Conservation (phyloP, 345 rosid genomes). For the Populus nigra region DNA sequence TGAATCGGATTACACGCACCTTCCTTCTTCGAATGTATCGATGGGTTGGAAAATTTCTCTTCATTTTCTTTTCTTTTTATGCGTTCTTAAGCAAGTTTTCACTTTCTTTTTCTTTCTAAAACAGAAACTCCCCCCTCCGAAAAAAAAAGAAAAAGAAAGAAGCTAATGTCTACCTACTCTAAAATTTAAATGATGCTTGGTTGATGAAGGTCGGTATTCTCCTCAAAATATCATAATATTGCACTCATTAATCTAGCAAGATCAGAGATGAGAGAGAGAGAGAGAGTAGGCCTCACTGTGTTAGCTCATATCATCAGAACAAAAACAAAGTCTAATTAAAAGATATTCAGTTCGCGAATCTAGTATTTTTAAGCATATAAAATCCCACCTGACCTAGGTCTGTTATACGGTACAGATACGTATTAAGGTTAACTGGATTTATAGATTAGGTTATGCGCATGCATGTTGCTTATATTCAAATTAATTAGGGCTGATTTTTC, state of each 20-base stretch:
- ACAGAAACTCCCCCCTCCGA: not conserved
- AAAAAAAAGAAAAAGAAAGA: too few relatives aligned
- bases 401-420: not conserved
- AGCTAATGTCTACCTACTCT: not conserved
- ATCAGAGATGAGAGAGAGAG: not conserved
- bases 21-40: not conserved
- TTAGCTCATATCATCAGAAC: not conserved
- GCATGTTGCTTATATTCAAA: not conserved
- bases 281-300: not conserved
- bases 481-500: not conserved
- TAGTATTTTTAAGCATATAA: not conserved
- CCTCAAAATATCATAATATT: not conserved
- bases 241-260: not conserved
- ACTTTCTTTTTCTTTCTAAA: not conserved
- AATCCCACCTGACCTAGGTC: not conserved
- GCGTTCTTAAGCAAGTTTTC: not conserved
- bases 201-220: not conserved
- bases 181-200: not conserved
- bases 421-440: not conserved
- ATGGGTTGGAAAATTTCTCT: not conserved
- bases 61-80: not conserved
- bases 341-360: not conserved
- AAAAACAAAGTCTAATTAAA: not conserved
- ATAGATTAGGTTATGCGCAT: not conserved
- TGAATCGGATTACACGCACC: not conserved